phyloP scores from a whole-genome alignment of 2,329 filamentous ascomycete species.

The Bisporella sp. region DNA sequence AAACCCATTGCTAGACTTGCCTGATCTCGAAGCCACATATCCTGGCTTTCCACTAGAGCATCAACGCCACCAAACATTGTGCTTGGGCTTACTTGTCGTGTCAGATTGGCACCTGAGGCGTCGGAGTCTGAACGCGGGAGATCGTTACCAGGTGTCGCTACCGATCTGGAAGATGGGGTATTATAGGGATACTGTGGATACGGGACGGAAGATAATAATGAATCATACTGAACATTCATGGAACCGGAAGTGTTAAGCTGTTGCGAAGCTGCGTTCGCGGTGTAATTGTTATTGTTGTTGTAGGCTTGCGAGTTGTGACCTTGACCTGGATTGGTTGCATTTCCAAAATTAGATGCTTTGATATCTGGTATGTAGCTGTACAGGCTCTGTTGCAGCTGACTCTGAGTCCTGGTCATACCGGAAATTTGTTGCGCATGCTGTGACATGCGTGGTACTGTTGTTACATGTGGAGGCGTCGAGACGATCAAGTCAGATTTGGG shows the following conservation, averaged over 20 bases:
- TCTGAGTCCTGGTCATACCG: slow-evolving; percentile 12
- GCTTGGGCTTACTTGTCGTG: slow-evolving; percentile 34
- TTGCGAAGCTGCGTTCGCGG: background rate
- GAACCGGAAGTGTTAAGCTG: slow-evolving; percentile 8
- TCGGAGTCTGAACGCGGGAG: slow-evolving; percentile 14
- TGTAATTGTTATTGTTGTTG: background rate
- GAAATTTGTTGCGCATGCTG: slow-evolving; percentile 6
- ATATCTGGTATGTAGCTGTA: slow-evolving; percentile 20
- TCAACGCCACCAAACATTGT: slow-evolving; percentile 54
- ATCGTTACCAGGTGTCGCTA: slow-evolving; percentile 8
- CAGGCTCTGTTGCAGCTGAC: slow-evolving; percentile 21
- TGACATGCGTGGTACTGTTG: slow-evolving; percentile 15
- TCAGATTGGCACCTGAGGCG: slow-evolving; percentile 6
- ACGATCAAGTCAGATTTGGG: slow-evolving; percentile 26
- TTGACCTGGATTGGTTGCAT: background rate
- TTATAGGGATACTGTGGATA: slow-evolving; percentile 12
- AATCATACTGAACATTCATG: slow-evolving; percentile 9
- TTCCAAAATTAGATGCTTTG: background rate
- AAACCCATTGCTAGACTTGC: slow-evolving; percentile 52
- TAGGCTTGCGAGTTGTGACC: background rate
- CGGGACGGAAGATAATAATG: slow-evolving; percentile 15
- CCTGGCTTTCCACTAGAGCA: slow-evolving; percentile 54
- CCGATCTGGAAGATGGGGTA: slow-evolving; percentile 6
- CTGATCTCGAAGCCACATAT: slow-evolving; percentile 60
- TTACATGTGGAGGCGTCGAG: slow-evolving; percentile 14